phyloP scores from a whole-genome alignment of 371 early-diverging fungal genomes.

The Saksenaea vasiformis region DNA sequence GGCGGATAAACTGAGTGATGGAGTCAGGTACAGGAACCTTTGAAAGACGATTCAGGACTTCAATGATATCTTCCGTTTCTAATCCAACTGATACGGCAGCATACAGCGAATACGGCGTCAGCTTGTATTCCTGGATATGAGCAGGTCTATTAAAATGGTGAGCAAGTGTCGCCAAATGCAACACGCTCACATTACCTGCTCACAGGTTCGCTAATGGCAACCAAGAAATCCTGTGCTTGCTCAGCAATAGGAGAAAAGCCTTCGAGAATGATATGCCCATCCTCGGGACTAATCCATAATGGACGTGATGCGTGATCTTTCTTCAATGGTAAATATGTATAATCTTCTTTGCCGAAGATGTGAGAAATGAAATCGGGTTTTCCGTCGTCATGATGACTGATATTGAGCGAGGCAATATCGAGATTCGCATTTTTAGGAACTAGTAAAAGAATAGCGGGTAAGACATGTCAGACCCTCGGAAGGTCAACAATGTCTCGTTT shows the following conservation, averaged over 20 bases:
- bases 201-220: conserved; percentile 99
- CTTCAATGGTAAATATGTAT: conserved; percentile 82
- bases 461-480: background rate
- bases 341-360: conserved; percentile 75
- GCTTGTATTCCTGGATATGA: conserved; percentile 97
- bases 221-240: conserved; percentile 97
- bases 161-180: background rate
- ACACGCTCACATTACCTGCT: conserved; percentile 62
- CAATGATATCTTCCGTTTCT: conserved; percentile 94
- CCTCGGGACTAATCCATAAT: conserved; percentile 94
- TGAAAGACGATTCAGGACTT: conserved; percentile 90
- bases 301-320: conserved; percentile 88
- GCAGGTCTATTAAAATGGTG: conserved; percentile 71
- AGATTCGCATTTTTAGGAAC: conserved; percentile 62
- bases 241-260: conserved; percentile 93
- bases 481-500: background rate
- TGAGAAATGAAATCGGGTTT: conserved; percentile 57
- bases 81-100: conserved; percentile 99
- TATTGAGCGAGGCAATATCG: conserved; percentile 46
- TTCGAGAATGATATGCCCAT: conserved; percentile 95
- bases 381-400: conserved; percentile 26
- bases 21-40: conserved; percentile 88
- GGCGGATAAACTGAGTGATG: conserved; percentile 85
- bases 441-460: conserved; percentile 11
- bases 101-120: conserved; percentile 98